Evolutionary conservation across 495 filamentous ascomycete species (phyloP).

Genomic region (Chaetomium tenue): DNA sequence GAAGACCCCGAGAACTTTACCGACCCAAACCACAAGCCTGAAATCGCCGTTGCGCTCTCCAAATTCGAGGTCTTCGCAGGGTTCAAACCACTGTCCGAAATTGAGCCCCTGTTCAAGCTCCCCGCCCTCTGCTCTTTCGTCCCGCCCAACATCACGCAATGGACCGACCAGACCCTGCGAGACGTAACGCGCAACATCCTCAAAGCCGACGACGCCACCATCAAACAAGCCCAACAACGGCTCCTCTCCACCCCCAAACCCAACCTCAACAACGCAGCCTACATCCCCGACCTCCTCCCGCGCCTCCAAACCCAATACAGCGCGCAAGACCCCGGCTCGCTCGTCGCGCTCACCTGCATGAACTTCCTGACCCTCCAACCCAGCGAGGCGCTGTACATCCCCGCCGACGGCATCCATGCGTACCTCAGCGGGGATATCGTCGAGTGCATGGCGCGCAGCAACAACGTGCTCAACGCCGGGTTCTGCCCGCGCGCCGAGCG

Average conservation of each 20-base stretch:
- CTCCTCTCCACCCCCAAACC: slow-evolving; percentile 47
- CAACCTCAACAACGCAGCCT: slow-evolving; percentile 45
- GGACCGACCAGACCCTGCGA: slow-evolving; percentile 62
- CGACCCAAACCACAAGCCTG: slow-evolving; percentile 78
- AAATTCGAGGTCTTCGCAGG: slow-evolving; percentile 78
- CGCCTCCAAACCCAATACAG: slow-evolving; percentile 66
- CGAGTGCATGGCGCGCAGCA: slow-evolving; percentile 80
- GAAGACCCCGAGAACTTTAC: slow-evolving; percentile 63
- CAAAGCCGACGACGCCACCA: slow-evolving; percentile 49
- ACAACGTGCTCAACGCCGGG: slow-evolving; percentile 74
- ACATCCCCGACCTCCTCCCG: slow-evolving; percentile 62
- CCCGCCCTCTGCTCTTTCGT: slow-evolving; percentile 54
- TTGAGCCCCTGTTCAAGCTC: slow-evolving; percentile 56
- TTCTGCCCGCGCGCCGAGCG: slow-evolving; percentile 67
- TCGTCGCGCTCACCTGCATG: slow-evolving; percentile 68
- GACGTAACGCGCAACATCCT: slow-evolving; percentile 58
- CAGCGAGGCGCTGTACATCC: slow-evolving; percentile 70
- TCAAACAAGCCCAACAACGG: slow-evolving; percentile 50
- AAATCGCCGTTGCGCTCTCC: slow-evolving; percentile 74
- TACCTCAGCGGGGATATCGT: slow-evolving; percentile 78
- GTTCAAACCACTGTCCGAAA: slow-evolving; percentile 64
- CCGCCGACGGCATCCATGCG: slow-evolving; percentile 75
- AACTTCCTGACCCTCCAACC: slow-evolving; percentile 67
- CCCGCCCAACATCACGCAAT: slow-evolving; percentile 39
- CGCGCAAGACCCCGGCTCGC: slow-evolving; percentile 56